Evolutionary conservation across 139 green algal genomes (phyloP), one percentile per base, ranked within the genome.

Genomic region (Zygnema circumcarinatum): DNA sequence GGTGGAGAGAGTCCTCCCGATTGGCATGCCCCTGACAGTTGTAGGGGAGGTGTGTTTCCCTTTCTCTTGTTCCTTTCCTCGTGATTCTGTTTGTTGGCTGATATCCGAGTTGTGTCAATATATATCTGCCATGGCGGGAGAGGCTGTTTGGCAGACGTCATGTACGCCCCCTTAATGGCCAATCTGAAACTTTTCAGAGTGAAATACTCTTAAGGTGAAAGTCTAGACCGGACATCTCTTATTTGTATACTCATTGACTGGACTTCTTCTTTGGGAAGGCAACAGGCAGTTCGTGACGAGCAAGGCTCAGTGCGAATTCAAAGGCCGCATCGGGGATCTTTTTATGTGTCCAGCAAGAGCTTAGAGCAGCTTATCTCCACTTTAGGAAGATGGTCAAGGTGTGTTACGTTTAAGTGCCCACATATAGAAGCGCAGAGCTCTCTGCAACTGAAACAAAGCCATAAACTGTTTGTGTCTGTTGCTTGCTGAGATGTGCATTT

Each of bases 1-100:
- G 29, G 88, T 86, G 36, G 88, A 92, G 79, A 74, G 38, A 33
- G 73, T 88, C n/a, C 85, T 92, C 31, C 84, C 88, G 1, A 74
- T 92, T 20, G 85, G 85, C 52, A 88, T 85, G n/a, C 38, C 47
- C 35, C 74, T 92, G 35, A 88, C 88, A 16, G 62, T 68, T 47
- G 76, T 92, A 32, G 88, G 88, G 16, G 88, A 92, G 84, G 69
- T 92, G 29, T 7, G 76, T 72, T 40, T 22, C 42, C 1, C 11
- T 42, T 3, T 36, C 47, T 38, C 7, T 78, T 25, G 11, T 78
- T 16, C 69, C 16, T 78, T 41, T 41, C 16, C 69, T 16, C 54
- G n/a, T n/a, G n/a, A n/a, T n/a, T n/a, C n/a, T n/a, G n/a, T n/a
- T n/a, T n/a, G n/a, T n/a, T n/a, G 38, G 68, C 38, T 36, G 1